A percentile compares a stretch with the other conserved stretches of the same genome.
These are phyloP conservation scores for Lachnellula arida DNA, from an alignment of 2,329 filamentous ascomycete species.

Conservation along the genomic window DNA sequence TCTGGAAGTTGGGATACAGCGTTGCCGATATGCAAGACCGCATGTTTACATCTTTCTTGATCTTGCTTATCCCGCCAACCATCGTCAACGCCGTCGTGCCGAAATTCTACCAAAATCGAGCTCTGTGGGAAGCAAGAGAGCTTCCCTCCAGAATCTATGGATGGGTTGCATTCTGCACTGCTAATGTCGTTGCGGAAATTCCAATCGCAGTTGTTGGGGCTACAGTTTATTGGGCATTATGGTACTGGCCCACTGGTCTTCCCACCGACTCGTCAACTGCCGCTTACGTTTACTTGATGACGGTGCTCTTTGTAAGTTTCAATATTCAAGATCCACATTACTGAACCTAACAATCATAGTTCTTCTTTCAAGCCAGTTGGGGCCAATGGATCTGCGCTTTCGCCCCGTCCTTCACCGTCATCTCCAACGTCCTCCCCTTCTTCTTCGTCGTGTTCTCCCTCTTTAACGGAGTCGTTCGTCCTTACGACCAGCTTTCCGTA, in stretches of 20 bases:
- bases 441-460: constrained; percentile 59
- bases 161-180: constrained; percentile 71
- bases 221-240: constrained; percentile 66
- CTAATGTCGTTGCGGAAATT: constrained; percentile 68
- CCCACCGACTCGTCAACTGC: constrained; percentile 59
- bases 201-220: constrained; percentile 61
- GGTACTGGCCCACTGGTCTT: constrained; percentile 73
- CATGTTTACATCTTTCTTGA: constrained; percentile 68
- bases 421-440: constrained; percentile 52
- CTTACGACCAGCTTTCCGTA: constrained; percentile 49
- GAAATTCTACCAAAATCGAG: constrained; percentile 72
- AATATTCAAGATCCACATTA: not conserved
- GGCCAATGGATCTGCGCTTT: constrained; percentile 84
- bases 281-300: constrained; percentile 76
- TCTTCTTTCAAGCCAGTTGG: constrained; percentile 69
- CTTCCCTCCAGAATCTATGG: constrained; percentile 71
- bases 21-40: constrained; percentile 69
- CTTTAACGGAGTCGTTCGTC: constrained; percentile 70
- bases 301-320: constrained; percentile 54
- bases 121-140: constrained; percentile 69
- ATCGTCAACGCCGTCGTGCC: constrained; percentile 70
- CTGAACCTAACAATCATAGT: constrained; percentile 31
- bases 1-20: constrained; percentile 62
- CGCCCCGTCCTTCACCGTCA: constrained; percentile 72
- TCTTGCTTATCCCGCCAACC: constrained; percentile 59